Percentiles rank a stretch among this genome's conserved stretches.
Conservation (phyloP, 2,329 filamentous ascomycete genomes). For the Scedosporium dehoogii region DNA sequence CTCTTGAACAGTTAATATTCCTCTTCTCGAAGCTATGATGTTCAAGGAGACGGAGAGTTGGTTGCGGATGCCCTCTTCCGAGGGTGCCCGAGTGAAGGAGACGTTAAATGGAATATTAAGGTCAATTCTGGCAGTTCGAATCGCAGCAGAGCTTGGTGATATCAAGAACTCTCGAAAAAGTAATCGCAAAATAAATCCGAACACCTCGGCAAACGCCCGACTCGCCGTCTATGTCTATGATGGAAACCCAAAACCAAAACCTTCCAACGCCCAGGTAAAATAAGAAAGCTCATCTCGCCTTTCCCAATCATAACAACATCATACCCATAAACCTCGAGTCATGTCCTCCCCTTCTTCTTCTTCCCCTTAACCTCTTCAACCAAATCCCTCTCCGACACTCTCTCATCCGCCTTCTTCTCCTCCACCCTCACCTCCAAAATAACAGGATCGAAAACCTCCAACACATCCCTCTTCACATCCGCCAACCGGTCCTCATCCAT, state of each 20-base stretch:
- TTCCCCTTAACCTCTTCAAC: background rate
- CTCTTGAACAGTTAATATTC: too few relatives aligned
- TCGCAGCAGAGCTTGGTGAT: background rate
- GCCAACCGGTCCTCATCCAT: background rate
- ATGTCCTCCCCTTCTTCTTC: background rate
- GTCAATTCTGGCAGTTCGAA: background rate
- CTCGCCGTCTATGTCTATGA: background rate
- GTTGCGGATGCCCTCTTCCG: too few relatives aligned
- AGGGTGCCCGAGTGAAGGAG: too few relatives aligned
- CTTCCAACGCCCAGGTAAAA: background rate
- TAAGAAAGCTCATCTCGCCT: background rate
- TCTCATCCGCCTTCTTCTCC: background rate
- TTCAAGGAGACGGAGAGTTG: too few relatives aligned
- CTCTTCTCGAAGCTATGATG: too few relatives aligned
- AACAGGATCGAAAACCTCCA: background rate
- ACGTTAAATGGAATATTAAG: too few relatives aligned
- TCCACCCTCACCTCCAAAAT: background rate
- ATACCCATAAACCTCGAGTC: background rate
- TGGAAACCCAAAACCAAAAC: background rate
- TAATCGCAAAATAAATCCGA: background rate
- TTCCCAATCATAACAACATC: background rate
- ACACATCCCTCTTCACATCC: slow-evolving; percentile 2
- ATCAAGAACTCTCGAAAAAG: background rate
- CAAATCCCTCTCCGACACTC: background rate
- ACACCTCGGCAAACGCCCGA: background rate